Base-by-base conservation (phyloP, 2,329 filamentous ascomycete genomes). In the Xylariaceae sp. region DNA sequence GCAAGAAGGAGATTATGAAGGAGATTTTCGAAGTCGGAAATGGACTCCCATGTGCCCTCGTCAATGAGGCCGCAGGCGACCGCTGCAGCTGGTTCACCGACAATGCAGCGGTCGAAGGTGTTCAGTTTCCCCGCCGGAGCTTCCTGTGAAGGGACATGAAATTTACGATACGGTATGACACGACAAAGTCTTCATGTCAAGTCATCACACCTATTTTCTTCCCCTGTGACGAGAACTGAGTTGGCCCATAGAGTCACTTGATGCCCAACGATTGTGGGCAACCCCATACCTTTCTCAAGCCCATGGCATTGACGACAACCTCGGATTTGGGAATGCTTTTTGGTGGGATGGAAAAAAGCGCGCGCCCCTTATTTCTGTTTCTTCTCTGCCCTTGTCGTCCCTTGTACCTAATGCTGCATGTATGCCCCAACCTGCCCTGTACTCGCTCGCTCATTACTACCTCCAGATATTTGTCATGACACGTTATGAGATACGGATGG, bases 31-130 rank as follows among this genome's bases (percentile, higher is more conserved):
- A 94, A 70, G 84, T 89, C 61, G 86, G 88, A 62, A 85, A 86
- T 6, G 85, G 82, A 37, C 76, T 97, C 56, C 94, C 94, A 1
- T 96, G 91, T 69, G 84, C 89, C 1, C 77, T 97, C 61, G 86
- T 99, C 66, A 99, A 99, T 71, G 83, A 88, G 65, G 84, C 82
- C 42, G 87, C 83, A 3, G 89, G 88, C 44, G 91, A 96, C 61
- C 87, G 90, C 65, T 90, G 91, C 67, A 94, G 85, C 74, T 99
- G 94, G 94, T 97, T 99, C 70, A 90, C 91, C 43, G 94, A 97
- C 70, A 80, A 85, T 66, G 78, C 88, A 3, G 92, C 94, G 46
- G 85, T 95, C 9, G 87, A 96, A 67, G 91, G 89, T 3, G 89
- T 99, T 9, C 77, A 79, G 57, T 96, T 89, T 68, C 89, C 91